These are phyloP conservation scores for Penicillium decumbens DNA, from an alignment of 2,329 filamentous ascomycete species.

Conservation along the genomic window DNA sequence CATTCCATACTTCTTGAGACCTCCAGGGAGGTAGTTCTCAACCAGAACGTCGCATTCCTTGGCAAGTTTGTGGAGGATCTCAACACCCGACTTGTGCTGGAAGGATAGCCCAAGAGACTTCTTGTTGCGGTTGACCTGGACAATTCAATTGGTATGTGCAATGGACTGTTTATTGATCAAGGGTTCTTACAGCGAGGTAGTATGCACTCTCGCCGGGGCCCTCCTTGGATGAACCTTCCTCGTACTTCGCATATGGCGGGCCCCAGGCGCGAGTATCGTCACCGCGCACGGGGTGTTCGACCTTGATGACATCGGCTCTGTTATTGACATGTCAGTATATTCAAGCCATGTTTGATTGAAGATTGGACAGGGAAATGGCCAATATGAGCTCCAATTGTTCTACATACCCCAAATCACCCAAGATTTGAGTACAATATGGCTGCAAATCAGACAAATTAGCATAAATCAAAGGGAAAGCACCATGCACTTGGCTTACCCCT, in stretches of 20 bases:
- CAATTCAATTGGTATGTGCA: constrained; percentile 4
- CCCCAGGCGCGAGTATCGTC: constrained; percentile 97
- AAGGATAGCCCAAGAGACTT: constrained; percentile 91
- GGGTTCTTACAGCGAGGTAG: constrained; percentile 68
- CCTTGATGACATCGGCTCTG: constrained; percentile 93
- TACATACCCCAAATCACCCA: constrained; percentile 87
- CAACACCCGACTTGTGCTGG: constrained; percentile 73
- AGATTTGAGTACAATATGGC: constrained; percentile 96
- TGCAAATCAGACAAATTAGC: constrained; percentile 37
- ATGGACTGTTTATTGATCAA: background rate
- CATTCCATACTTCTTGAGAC: constrained; percentile 82
- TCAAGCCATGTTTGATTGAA: background rate
- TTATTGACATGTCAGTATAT: constrained; percentile 5
- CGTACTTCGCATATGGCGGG: constrained; percentile 82
- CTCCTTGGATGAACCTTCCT: constrained; percentile 48
- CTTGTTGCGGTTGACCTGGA: constrained; percentile 90
- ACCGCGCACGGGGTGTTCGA: constrained; percentile 85
- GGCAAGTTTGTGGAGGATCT: constrained; percentile 79
- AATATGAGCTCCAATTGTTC: background rate
- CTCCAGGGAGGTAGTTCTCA: constrained; percentile 91
- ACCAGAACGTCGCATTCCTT: constrained; percentile 87
- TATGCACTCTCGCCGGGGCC: constrained; percentile 89
- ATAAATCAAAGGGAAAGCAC: constrained; percentile 1
- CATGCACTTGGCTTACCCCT: constrained; percentile 59
- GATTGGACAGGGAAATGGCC: background rate